These are phyloP conservation scores for Panaeolus papilionaceus DNA, from an alignment of 768 basidiomycete genomes.

Conservation along the genomic window DNA sequence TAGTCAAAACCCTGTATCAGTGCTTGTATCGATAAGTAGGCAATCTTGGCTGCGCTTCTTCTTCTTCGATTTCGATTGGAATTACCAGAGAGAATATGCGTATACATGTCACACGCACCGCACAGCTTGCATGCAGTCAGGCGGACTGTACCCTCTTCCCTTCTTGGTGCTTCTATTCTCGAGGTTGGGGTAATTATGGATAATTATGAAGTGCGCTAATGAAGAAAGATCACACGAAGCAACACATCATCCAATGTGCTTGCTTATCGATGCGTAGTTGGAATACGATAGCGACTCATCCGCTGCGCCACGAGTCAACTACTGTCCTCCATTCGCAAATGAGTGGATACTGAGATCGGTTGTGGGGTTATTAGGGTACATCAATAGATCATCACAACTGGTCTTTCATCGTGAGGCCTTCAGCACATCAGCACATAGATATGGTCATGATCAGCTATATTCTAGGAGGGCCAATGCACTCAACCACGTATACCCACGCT, in stretches of 20 bases:
- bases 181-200: slow-evolving; percentile 11
- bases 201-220: neutral
- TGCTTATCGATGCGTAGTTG: slow-evolving; percentile 13
- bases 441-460: neutral
- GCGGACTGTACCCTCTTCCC: neutral
- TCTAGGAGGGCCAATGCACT: neutral
- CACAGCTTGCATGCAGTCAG: neutral
- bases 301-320: neutral
- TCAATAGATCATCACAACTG: neutral
- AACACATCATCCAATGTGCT: neutral
- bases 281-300: neutral
- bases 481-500: neutral
- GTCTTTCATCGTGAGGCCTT: neutral
- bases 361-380: neutral
- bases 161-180: slow-evolving; percentile 12
- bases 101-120: neutral
- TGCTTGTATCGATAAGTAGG: neutral
- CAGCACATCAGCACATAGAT: too few relatives aligned
- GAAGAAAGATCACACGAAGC: neutral
- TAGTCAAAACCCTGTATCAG: neutral
- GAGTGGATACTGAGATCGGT: slow-evolving; percentile 11
- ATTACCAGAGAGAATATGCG: neutral
- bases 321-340: neutral
- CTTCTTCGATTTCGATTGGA: slow-evolving; percentile 5
- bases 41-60: slow-evolving; percentile 1